These are phyloP conservation scores for Brettanomyces bruxellensis DNA, from an alignment of 805 yeast species.

Conservation along the genomic window DNA sequence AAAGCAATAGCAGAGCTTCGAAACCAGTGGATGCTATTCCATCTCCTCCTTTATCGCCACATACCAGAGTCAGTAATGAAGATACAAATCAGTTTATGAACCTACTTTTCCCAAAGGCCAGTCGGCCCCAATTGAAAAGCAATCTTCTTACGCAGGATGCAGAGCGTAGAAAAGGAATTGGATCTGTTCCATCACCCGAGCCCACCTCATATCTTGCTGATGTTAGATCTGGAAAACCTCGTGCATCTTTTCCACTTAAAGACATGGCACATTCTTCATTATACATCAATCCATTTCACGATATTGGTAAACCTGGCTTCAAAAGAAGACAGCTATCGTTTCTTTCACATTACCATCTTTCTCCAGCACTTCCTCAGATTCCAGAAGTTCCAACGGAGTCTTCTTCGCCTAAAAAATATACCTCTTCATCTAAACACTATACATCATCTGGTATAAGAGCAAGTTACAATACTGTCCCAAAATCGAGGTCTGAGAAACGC, in stretches of 20 bases:
- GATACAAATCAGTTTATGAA: slow-evolving; percentile 21
- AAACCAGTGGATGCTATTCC: slow-evolving; percentile 20
- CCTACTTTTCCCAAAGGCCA: slow-evolving; percentile 18
- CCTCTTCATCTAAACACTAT: background rate
- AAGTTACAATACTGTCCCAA: slow-evolving; percentile 21
- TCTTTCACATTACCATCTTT: slow-evolving; percentile 39
- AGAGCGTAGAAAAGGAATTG: background rate
- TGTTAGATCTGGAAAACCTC: slow-evolving; percentile 3
- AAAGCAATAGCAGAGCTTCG: background rate
- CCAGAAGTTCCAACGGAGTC: background rate
- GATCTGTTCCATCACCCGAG: background rate
- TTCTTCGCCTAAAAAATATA: background rate
- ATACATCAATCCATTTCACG: slow-evolving; percentile 43
- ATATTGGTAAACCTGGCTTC: slow-evolving; percentile 32
- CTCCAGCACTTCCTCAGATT: slow-evolving; percentile 1
- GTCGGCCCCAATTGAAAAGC: slow-evolving; percentile 9
- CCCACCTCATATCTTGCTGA: background rate
- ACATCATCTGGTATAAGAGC: slow-evolving; percentile 8
- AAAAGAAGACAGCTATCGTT: slow-evolving; percentile 43
- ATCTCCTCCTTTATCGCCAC: slow-evolving; percentile 31
- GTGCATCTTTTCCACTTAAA: slow-evolving; percentile 36
- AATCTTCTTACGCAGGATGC: slow-evolving; percentile 1
- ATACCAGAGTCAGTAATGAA: slow-evolving; percentile 21
- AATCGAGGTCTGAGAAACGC: slow-evolving; percentile 16
- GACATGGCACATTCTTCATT: slow-evolving; percentile 34